Conservation (phyloP, 352 stramenopile species). For the Phytophthora constricta region DNA sequence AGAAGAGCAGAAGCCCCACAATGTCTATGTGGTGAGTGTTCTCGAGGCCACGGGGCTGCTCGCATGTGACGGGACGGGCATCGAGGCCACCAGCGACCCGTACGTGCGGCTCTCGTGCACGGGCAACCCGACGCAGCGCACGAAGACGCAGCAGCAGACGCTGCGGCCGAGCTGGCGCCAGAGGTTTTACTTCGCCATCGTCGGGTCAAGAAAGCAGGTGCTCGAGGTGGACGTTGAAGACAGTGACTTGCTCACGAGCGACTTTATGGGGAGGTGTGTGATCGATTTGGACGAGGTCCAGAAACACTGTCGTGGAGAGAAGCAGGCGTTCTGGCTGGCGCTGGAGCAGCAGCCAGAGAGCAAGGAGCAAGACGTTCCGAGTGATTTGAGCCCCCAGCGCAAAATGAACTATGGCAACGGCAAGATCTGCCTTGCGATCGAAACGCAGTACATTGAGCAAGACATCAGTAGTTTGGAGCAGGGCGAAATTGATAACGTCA, state of each 20-base stretch:
- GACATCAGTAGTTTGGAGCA: constrained; percentile 66
- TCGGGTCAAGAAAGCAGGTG: constrained; percentile 45
- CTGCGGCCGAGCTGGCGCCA: constrained; percentile 73
- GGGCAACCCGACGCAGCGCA: constrained; percentile 65
- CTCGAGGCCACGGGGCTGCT: constrained; percentile 63
- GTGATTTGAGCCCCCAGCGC: constrained; percentile 54
- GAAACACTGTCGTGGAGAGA: constrained; percentile 48
- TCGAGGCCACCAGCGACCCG: constrained; percentile 69
- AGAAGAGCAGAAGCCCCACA: constrained; percentile 27
- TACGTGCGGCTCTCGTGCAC: constrained; percentile 66
- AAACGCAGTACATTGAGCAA: constrained; percentile 61
- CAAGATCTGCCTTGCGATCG: constrained; percentile 72
- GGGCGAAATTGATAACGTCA: constrained; percentile 73
- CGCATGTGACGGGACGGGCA: constrained; percentile 60
- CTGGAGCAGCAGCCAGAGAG: constrained; percentile 56
- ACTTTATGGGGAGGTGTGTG: constrained; percentile 76
- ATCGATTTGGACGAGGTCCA: constrained; percentile 73
- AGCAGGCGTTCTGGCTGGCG: constrained; percentile 74
- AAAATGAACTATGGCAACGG: constrained; percentile 59
- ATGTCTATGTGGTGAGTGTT: constrained; percentile 75
- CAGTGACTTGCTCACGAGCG: constrained; percentile 67
- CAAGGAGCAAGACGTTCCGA: constrained; percentile 39
- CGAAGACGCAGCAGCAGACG: constrained; percentile 69
- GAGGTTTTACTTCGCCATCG: constrained; percentile 70
- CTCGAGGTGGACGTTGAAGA: constrained; percentile 72